phyloP scores from a whole-genome alignment of 768 basidiomycete genomes.

The Asterophora parasitica region DNA sequence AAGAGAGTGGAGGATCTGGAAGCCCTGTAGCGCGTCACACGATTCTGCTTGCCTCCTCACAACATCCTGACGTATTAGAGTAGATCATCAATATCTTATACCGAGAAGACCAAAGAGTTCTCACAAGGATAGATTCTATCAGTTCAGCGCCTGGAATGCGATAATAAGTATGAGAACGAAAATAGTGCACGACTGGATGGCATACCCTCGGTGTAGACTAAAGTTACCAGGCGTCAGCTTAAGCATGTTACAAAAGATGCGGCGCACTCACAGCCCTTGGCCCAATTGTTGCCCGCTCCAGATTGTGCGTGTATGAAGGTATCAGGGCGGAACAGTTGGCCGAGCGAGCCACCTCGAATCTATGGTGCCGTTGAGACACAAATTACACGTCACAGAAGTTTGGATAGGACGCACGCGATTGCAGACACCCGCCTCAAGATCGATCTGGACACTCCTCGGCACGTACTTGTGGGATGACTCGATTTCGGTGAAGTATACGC shows the following conservation, averaged over 20 bases:
- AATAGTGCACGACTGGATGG: background rate
- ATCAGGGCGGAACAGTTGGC: constrained; percentile 80
- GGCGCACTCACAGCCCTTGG: constrained; percentile 75
- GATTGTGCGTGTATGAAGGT: constrained; percentile 64
- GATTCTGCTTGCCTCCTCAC: constrained; percentile 74
- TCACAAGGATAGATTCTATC: constrained; percentile 73
- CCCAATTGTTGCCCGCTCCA: constrained; percentile 92
- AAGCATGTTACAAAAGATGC: background rate
- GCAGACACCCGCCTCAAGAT: constrained; percentile 85
- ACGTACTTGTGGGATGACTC: constrained; percentile 69
- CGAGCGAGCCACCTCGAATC: constrained; percentile 67
- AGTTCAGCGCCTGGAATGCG: constrained; percentile 73
- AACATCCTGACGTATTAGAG: constrained; percentile 46
- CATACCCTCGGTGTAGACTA: constrained; percentile 86
- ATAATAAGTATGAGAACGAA: background rate
- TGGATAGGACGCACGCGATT: constrained; percentile 51
- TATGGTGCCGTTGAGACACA: constrained; percentile 21
- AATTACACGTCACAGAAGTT: background rate
- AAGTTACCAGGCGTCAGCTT: constrained; percentile 3
- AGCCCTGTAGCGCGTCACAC: constrained; percentile 87
- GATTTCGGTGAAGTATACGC: constrained; percentile 80
- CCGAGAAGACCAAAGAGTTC: no score
- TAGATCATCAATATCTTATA: no score
- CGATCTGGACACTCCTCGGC: constrained; percentile 85
- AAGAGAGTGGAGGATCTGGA: constrained; percentile 84